Conservation (phyloP, 495 filamentous ascomycete genomes). For the Neurospora sp. region DNA sequence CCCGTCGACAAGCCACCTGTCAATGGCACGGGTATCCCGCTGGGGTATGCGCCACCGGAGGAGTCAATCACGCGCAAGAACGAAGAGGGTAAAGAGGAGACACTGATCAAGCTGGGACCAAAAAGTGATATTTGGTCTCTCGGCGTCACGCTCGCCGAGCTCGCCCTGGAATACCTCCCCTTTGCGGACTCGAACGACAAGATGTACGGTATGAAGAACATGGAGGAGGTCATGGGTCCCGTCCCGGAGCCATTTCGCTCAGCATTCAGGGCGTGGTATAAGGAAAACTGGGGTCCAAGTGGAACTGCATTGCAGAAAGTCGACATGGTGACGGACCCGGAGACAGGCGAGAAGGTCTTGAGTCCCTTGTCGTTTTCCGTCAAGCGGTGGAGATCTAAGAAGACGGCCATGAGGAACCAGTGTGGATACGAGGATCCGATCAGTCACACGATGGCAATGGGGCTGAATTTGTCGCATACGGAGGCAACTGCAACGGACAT, state of each 20-base stretch:
- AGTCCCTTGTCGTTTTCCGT: neutral
- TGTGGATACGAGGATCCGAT: neutral
- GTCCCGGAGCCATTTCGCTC: conserved; percentile 6
- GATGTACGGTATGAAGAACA: neutral
- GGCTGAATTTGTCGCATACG: no score
- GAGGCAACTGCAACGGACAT: no score
- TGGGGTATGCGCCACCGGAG: conserved; percentile 10
- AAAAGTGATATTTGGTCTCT: conserved; percentile 19
- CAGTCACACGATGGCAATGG: neutral
- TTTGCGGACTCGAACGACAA: neutral
- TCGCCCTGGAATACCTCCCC: neutral
- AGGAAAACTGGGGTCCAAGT: neutral
- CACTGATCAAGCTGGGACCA: conserved; percentile 1
- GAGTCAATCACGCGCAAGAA: neutral
- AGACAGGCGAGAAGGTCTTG: neutral
- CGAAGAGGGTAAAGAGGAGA: neutral
- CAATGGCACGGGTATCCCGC: conserved; percentile 4
- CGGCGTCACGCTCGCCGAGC: conserved; percentile 8
- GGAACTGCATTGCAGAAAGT: neutral
- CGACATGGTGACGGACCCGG: neutral
- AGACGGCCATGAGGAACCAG: neutral
- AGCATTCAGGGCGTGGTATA: neutral
- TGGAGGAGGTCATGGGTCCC: conserved; percentile 10
- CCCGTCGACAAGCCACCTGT: neutral
- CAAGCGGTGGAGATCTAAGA: neutral